Conservation (phyloP, 2,329 filamentous ascomycete genomes). For the Cercospora zeina region DNA sequence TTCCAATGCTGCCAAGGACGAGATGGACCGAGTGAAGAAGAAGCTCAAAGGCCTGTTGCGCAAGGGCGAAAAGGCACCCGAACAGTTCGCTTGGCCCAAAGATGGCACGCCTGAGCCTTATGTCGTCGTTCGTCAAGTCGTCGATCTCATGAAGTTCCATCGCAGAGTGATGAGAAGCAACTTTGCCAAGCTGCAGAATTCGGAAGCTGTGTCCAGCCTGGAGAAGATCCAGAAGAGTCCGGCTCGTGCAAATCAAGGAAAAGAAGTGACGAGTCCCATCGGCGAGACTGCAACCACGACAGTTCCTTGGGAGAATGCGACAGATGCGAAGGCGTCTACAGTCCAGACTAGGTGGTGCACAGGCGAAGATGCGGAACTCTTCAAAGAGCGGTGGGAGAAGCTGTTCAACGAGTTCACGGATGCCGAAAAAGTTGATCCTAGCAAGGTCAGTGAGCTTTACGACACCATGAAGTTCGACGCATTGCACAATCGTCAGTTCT, state of each 20-base stretch:
- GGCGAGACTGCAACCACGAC: not conserved
- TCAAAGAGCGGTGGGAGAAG: conserved; percentile 97
- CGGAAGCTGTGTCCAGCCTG: conserved; percentile 62
- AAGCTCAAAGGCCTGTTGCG: conserved; percentile 91
- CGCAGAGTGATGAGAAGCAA: conserved; percentile 93
- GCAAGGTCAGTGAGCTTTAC: conserved; percentile 97
- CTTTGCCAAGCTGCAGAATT: conserved; percentile 71
- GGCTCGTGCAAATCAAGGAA: conserved; percentile 48
- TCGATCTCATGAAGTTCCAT: conserved; percentile 97
- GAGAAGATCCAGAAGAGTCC: conserved; percentile 52
- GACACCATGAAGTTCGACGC: conserved; percentile 99
- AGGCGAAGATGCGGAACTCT: conserved; percentile 89
- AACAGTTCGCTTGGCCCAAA: conserved; percentile 96
- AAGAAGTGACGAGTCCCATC: conserved; percentile 14
- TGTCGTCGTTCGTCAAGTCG: conserved; percentile 85
- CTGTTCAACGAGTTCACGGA: conserved; percentile 96
- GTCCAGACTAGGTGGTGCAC: conserved; percentile 96
- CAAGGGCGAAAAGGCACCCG: conserved; percentile 87
- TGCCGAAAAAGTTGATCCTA: conserved; percentile 95
- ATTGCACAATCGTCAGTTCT: conserved; percentile 89
- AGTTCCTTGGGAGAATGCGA: conserved; percentile 39
- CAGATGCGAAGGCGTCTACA: conserved; percentile 27
- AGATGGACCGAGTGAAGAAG: conserved; percentile 99
- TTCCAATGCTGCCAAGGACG: conserved; percentile 96
- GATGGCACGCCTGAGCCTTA: conserved; percentile 92